Evolutionary conservation across 208 protist species (phyloP), one percentile per base, ranked within the genome.

Genomic region (Wallacemonas sp.): DNA sequence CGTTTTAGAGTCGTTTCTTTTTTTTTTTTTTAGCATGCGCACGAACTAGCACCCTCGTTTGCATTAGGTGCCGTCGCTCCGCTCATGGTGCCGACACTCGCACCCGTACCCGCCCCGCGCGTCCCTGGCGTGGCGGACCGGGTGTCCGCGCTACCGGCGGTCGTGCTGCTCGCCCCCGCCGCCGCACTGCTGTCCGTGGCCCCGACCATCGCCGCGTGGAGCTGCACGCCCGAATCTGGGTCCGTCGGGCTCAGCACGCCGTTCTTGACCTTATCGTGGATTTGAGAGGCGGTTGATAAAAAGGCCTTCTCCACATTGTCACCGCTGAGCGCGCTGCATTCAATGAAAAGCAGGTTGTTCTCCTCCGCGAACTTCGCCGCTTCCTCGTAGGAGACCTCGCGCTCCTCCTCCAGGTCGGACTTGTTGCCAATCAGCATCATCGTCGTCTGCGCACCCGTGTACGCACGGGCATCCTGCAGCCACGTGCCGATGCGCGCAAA

Each of bases 341-440:
- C 97, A n/a, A 98, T 65, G 66, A 98, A 99, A 39, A 98, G 83
- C 16, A 99, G 72, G 49, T 93, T 94, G 65, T 99, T 95, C 69
- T 98, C 95, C 63, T 96, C 91, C 0, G 97, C 97, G 81, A 99
- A 98, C 64, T 92, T 81, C 23, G 82, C 83, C 11, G 96, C 97
- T 72, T 99, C 98, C 75, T 98, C 97, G 70, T 91, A 98, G 0
- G 91, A 95, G 0, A 99, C 97, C 73, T 99, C 96, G 20, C 97
- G 84, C 70, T 95, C 84, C 66, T 94, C 88, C 67, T 97, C 94
- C 22, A 99, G 79, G 73, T 99, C 98, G 11, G 77, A 86, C 82
- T 99, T 99, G 82, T 99, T 99, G 22, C 97, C 98, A 26, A 98
- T 87, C 20, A 98, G 83, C 29, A 98, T 83, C 52, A 98, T 96